Base-by-base conservation (phyloP, 179 eudicot genomes). In the Patellifolia procumbens region DNA sequence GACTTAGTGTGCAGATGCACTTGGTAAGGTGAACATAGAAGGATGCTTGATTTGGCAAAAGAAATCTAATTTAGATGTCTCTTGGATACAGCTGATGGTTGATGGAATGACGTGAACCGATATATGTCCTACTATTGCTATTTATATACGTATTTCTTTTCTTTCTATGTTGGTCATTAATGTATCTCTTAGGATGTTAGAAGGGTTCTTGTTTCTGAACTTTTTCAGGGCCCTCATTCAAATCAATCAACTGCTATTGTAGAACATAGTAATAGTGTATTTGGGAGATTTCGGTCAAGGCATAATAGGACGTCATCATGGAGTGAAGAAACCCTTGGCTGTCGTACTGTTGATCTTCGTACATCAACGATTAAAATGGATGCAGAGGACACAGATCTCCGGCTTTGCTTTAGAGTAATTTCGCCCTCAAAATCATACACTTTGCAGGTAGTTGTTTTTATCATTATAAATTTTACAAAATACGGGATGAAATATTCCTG, bases 351-450 rank as follows among this genome's bases (percentile, higher is more conserved):
- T 75, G 96, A 94, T 82, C 95, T 94, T 74, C 92, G 79, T 75
- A 87, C 98, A 46, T 90, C 98, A 70, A 94, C 89, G 62, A 89
- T 94, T 72, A 94, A 94, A 81, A 83, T 86, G 75, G 97, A 94
- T 88, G 97, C 98, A 60, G 98, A 94, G 74, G 97, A 92, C 83
- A 76, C 85, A 66, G 96, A 94, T 84, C 86, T 94, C 24, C 90
- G 98, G 34, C 92, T 94, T 75, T 94, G 98, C 87, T 94, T 94
- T 85, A 85, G 98, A 86, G 88, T 94, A 52, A 89, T 94, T 82
- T 92, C 98, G 48, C 98, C 98, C 34, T 76, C 82, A 19, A 94
- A 90, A 82, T 87, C 97, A 60, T 92, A 85, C 62, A 94, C 98
- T 46, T 86, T 94, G 81, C 98, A 90, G 96, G 98, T 94, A n/a